phyloP scores from a whole-genome alignment of 129 eudicot species.

The Flaveria linearis region DNA sequence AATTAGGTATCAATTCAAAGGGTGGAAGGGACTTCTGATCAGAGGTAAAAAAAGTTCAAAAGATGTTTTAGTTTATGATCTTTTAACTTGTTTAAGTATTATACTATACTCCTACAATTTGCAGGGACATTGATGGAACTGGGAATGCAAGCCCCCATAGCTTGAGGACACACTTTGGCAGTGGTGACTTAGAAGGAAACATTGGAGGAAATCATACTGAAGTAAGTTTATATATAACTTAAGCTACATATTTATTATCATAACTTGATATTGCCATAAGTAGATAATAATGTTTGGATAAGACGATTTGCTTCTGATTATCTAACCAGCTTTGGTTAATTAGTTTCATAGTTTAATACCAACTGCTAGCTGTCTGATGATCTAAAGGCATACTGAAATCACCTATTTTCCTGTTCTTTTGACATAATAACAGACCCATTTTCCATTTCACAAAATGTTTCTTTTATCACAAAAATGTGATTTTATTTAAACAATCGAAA shows the following conservation, averaged over 20 bases:
- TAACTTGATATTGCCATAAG: not conserved
- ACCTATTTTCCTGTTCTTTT: too few species aligned
- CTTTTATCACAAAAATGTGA: too few species aligned
- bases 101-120: slow-evolving; percentile 10
- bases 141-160: slow-evolving; percentile 43
- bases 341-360: slow-evolving; percentile 2
- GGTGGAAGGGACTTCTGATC: slow-evolving; percentile 59
- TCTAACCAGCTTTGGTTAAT: not conserved
- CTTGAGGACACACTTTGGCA: slow-evolving; percentile 56
- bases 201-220: slow-evolving; percentile 26
- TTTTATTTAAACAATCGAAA: too few species aligned
- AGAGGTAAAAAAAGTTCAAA: slow-evolving; percentile 50
- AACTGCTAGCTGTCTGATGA: not conserved
- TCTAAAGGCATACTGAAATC: not conserved
- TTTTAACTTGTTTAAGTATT: not conserved
- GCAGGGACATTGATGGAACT: slow-evolving; percentile 58
- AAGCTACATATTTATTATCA: not conserved
- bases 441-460: too few species aligned
- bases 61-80: not conserved
- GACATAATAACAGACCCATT: too few species aligned
- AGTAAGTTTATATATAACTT: slow-evolving; percentile 52
- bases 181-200: slow-evolving; percentile 35
- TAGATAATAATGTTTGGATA: not conserved
- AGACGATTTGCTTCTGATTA: not conserved
- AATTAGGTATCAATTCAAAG: slow-evolving; percentile 77